phyloP scores from a whole-genome alignment of 1,284 basidiomycete genomes.

The Puccinia polysora region DNA sequence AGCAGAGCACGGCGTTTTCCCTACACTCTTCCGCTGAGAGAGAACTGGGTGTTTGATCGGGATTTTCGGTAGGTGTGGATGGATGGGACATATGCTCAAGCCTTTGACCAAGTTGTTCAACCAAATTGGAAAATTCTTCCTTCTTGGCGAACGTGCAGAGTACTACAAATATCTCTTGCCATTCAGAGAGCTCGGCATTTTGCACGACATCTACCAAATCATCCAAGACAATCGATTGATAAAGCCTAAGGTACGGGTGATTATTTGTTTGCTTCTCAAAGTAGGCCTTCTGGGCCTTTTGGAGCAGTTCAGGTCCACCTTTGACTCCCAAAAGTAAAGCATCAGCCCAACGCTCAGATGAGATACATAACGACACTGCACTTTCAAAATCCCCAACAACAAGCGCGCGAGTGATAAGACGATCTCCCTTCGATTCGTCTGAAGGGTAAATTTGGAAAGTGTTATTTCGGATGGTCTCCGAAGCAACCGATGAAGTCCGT shows the following conservation, averaged over 20 bases:
- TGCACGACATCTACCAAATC: constrained; percentile 89
- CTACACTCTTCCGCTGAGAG: constrained; percentile 59
- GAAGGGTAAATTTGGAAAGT: constrained; percentile 85
- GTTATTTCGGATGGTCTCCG: constrained; percentile 66
- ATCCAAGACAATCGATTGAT: constrained; percentile 90
- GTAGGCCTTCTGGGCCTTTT: constrained; percentile 85
- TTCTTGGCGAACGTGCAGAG: constrained; percentile 85
- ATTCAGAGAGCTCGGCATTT: constrained; percentile 88
- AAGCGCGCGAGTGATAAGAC: constrained; percentile 83
- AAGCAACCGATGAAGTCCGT: constrained; percentile 67
- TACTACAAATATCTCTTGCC: constrained; percentile 96
- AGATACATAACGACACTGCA: constrained; percentile 85
- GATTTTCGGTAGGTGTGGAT: constrained; percentile 53
- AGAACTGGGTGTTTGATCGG: constrained; percentile 52
- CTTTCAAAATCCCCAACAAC: constrained; percentile 90
- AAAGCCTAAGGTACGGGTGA: constrained; percentile 83
- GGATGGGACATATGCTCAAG: constrained; percentile 70
- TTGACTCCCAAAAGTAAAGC: constrained; percentile 88
- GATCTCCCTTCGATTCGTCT: constrained; percentile 81
- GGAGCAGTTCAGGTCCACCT: constrained; percentile 82
- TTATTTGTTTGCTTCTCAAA: constrained; percentile 74
- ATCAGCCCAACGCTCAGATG: constrained; percentile 84
- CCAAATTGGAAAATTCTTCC: constrained; percentile 77
- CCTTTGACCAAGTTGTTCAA: constrained; percentile 85
- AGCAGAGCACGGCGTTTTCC: constrained; percentile 83